A percentile compares a stretch with the other conserved stretches of the same genome.
phyloP scores from a whole-genome alignment of 2,329 filamentous ascomycete species.

The Podosphaera xanthii region DNA sequence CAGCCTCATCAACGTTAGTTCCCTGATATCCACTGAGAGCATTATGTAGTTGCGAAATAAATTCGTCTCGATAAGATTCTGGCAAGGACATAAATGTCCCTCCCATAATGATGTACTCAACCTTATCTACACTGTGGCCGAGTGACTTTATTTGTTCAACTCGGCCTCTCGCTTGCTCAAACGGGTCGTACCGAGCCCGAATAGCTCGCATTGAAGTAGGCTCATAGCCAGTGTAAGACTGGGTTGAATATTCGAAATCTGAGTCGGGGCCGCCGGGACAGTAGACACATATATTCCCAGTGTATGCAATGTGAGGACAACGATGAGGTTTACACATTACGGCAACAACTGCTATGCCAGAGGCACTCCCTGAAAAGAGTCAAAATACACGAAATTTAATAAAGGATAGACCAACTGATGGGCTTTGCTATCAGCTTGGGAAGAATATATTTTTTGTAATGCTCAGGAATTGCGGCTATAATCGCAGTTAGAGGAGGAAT shows the following conservation, averaged over 20 bases:
- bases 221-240: conserved; percentile 96
- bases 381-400: conserved; percentile 3
- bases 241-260: conserved; percentile 97
- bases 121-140: conserved; percentile 93
- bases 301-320: conserved; percentile 95
- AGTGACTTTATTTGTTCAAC: conserved; percentile 93
- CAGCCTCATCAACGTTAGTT: conserved; percentile 82
- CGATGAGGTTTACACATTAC: conserved; percentile 99
- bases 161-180: conserved; percentile 84
- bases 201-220: conserved; percentile 98
- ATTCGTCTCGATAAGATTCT: conserved; percentile 71
- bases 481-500: conserved; percentile 89
- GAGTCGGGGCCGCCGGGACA: conserved; percentile 94
- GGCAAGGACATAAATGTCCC: conserved; percentile 96
- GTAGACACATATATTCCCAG: conserved; percentile 97
- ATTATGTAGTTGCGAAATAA: conserved; percentile 91
- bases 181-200: conserved; percentile 87
- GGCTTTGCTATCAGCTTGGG: conserved; percentile 94
- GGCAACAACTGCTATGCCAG: conserved; percentile 90
- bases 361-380: conserved; percentile 49
- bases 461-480: conserved; percentile 94
- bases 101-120: conserved; percentile 99
- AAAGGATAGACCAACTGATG: conserved; percentile 38
- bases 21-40: conserved; percentile 91
- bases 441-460: conserved; percentile 98